Percentiles rank a stretch among this genome's conserved stretches.
Evolutionary conservation across 139 green algal species (phyloP).

Genomic region (Chlorella vulgaris): DNA sequence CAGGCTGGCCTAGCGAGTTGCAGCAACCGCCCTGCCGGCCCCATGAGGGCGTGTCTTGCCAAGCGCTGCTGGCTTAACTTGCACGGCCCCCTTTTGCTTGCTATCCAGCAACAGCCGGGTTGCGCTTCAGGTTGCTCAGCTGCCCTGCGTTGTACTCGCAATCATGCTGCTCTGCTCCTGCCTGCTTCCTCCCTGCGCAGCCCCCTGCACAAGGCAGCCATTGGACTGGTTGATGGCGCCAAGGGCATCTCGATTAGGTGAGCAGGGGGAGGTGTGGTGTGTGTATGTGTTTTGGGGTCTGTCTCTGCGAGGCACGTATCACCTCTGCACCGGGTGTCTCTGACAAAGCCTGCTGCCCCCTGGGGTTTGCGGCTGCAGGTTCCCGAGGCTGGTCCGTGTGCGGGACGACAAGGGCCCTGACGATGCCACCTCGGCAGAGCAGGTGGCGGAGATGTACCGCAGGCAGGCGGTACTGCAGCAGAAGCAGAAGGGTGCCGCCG

Average conservation of each 20-base stretch:
- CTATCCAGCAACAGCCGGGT: background rate
- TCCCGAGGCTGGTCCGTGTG: conserved; percentile 86
- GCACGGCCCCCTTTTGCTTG: too few species aligned
- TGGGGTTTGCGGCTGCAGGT: conserved; percentile 53
- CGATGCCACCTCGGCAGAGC: conserved; percentile 83
- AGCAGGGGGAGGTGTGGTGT: background rate
- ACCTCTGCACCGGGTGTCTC: background rate
- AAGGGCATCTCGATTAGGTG: conserved; percentile 91
- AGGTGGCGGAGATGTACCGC: conserved; percentile 91
- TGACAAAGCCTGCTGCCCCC: background rate
- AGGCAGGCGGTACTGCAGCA: conserved; percentile 72
- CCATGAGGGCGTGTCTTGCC: too few species aligned
- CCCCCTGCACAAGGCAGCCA: conserved; percentile 88
- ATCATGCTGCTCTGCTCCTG: background rate
- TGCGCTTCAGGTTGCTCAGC: background rate
- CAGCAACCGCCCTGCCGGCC: too few species aligned
- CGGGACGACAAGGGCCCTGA: conserved; percentile 94
- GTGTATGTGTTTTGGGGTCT: background rate
- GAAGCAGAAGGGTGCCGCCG: conserved; percentile 31
- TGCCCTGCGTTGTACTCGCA: too few species aligned
- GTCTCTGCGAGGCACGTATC: background rate
- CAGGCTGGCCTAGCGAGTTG: too few species aligned
- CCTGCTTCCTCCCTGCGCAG: background rate
- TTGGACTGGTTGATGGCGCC: conserved; percentile 74
- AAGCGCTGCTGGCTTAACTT: too few species aligned